These are phyloP conservation scores for Euryodendron excelsum DNA, from an alignment of 148 eudicot species.

Conservation along the genomic window DNA sequence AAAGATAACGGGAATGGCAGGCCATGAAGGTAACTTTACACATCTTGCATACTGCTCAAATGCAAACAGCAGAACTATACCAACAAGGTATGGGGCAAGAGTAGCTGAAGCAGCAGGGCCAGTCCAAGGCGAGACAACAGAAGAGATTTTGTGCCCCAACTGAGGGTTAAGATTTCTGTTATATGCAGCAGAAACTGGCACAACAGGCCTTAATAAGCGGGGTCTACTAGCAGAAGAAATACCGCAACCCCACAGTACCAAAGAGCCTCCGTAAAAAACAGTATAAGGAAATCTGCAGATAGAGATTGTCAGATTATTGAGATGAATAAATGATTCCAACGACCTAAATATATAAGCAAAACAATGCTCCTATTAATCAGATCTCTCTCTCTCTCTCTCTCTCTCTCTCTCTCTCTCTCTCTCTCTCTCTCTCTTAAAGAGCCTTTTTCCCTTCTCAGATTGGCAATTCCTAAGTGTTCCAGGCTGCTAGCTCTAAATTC, in stretches of 20 bases:
- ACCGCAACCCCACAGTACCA: conserved; percentile 85
- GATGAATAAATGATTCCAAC: neutral
- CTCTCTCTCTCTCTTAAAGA: too few relatives aligned
- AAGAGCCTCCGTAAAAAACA: conserved; percentile 93
- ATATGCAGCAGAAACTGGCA: conserved; percentile 31
- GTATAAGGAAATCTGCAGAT: conserved; percentile 85
- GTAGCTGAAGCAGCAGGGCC: conserved; percentile 99
- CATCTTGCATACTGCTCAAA: conserved; percentile 93
- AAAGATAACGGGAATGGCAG: conserved; percentile 84
- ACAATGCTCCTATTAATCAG: neutral
- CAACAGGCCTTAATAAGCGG: conserved; percentile 51
- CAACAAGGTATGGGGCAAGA: conserved; percentile 98
- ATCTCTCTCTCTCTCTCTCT: too few relatives aligned
- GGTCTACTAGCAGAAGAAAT: conserved; percentile 72
- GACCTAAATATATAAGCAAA: neutral
- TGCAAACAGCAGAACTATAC: conserved; percentile 89
- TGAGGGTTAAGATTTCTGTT: conserved; percentile 40
- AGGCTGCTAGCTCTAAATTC: neutral
- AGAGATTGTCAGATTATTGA: neutral
- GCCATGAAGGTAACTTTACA: conserved; percentile 74
- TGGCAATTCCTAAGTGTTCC: neutral
- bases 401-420: too few relatives aligned
- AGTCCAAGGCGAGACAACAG: conserved; percentile 99
- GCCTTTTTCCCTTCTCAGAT: neutral
- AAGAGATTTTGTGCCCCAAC: conserved; percentile 67